phyloP scores from a whole-genome alignment of 495 filamentous ascomycete genomes.

The Neurospora africana region DNA sequence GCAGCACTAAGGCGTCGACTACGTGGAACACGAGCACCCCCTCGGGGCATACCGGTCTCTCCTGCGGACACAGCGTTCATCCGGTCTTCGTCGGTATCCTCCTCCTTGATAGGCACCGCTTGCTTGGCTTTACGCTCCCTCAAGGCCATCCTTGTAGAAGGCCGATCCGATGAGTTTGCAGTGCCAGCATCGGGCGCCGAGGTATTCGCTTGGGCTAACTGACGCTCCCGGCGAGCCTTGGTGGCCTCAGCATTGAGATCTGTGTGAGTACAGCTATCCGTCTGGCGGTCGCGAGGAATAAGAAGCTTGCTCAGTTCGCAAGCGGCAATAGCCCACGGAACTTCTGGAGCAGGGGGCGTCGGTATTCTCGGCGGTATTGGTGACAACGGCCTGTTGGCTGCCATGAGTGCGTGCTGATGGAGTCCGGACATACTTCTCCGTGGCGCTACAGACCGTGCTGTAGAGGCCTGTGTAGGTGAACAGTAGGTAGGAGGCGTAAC shows the following conservation, averaged over 20 bases:
- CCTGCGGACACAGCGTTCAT: conserved; percentile 19
- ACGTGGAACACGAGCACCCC: not conserved
- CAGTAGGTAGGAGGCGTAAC: conserved; percentile 54
- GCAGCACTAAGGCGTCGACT: conserved; percentile 30
- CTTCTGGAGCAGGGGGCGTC: conserved; percentile 61
- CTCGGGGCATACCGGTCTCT: not conserved
- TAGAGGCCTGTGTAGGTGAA: conserved; percentile 66
- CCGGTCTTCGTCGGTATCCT: conserved; percentile 43
- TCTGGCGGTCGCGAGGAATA: conserved; percentile 62
- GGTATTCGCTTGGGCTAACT: conserved; percentile 29
- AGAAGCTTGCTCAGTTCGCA: conserved; percentile 73
- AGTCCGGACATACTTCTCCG: conserved; percentile 34
- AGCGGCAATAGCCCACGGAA: conserved; percentile 73
- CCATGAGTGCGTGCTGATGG: not conserved
- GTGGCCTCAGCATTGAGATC: conserved; percentile 62
- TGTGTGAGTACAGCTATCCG: conserved; percentile 59
- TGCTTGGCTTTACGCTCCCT: conserved; percentile 54
- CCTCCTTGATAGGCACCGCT: conserved; percentile 33
- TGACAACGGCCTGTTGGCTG: conserved; percentile 9
- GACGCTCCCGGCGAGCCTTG: conserved; percentile 50
- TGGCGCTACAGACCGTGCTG: conserved; percentile 58
- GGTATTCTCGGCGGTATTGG: conserved; percentile 26
- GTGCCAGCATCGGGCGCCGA: conserved; percentile 23
- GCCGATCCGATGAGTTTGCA: conserved; percentile 20
- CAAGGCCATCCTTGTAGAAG: conserved; percentile 56